phyloP scores from a whole-genome alignment of 2,329 filamentous ascomycete species.

The Chrysosporium keratinophilum region DNA sequence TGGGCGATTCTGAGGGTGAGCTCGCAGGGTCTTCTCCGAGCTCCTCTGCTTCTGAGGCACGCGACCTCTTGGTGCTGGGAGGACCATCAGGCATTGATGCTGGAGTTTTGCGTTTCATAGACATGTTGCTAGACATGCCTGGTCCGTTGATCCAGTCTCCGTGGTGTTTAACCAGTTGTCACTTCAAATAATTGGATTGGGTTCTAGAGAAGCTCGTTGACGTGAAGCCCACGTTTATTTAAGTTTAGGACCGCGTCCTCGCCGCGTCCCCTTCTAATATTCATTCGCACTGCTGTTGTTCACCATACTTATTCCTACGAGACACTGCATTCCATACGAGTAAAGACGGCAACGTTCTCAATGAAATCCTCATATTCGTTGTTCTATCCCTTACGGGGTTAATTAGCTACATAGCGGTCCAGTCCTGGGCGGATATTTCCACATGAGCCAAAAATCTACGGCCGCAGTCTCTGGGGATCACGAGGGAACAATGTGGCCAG shows the following conservation, averaged over 20 bases:
- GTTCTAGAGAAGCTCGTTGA: no score
- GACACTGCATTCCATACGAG: no score
- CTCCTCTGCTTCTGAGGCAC: constrained; percentile 23
- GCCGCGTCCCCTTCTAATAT: no score
- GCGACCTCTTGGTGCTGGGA: constrained; percentile 24
- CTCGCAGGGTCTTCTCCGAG: constrained; percentile 22
- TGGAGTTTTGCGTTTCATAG: constrained; percentile 13
- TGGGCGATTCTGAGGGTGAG: constrained; percentile 14
- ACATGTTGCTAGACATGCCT: constrained; percentile 2
- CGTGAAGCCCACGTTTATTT: no score
- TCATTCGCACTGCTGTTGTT: no score
- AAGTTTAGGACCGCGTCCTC: no score
- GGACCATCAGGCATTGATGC: constrained; percentile 4
- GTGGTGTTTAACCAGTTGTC: no score
- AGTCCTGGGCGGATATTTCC: not conserved
- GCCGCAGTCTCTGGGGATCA: constrained; percentile 48
- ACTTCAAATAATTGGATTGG: no score
- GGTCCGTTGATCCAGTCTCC: not conserved
- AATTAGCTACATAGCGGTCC: not conserved
- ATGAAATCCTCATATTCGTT: not conserved
- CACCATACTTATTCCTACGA: no score
- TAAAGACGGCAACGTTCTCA: no score
- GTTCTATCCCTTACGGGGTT: not conserved
- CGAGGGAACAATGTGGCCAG: constrained; percentile 54
- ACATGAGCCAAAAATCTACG: constrained; percentile 20